Base-by-base conservation (phyloP, 495 filamentous ascomycete species). In the Amniculicola lignicola region DNA sequence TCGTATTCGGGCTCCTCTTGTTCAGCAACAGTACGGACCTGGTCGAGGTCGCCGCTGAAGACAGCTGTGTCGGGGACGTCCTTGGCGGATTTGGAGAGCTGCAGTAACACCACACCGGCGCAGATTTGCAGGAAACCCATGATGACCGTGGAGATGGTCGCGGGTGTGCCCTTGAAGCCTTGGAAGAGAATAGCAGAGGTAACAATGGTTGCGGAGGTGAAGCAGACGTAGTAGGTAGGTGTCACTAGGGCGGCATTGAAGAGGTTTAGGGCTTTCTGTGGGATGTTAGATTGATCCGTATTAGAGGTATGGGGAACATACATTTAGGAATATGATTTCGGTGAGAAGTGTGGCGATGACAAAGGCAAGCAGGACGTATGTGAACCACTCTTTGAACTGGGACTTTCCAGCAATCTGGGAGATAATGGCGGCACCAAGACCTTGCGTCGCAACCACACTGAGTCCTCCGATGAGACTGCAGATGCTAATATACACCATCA, bases 231-330 rank as follows among this genome's bases (percentile, higher is more conserved):
- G 72, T 98, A 98, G 3, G 93, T 98, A 0, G 93, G 93, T 0
- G 93, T 98, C 46, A 98, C 93, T 53, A 98, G 80, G 1, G 93
- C 93, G 24, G 93, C 94, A 66, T 98, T 98, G 77, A 93, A 98
- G 40, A 98, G 64, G 68, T 98, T 98, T 35, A 98, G 79, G 15
- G 93, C 93, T 96, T 98, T 98, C 93, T 98, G 72, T 27, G 29
- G n/a, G 15, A 21, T 14, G 60, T 77, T 57, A 77, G 70, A 28
- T 48, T 12, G 15, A 29, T 48, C 9, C 7, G 37, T 4, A 29
- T 14, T 15, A 10, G 27, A 21, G 16, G 2, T 44, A 14, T 2
- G 1, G 21, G 15, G 77, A n/a, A 69, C 90, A 77, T 75, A 96
- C 93, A 70, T 98, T 98, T 25, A 98, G 74, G 66, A 84, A 98